Conservation (phyloP, 495 filamentous ascomycete genomes). For the Aspergillus campestris region DNA sequence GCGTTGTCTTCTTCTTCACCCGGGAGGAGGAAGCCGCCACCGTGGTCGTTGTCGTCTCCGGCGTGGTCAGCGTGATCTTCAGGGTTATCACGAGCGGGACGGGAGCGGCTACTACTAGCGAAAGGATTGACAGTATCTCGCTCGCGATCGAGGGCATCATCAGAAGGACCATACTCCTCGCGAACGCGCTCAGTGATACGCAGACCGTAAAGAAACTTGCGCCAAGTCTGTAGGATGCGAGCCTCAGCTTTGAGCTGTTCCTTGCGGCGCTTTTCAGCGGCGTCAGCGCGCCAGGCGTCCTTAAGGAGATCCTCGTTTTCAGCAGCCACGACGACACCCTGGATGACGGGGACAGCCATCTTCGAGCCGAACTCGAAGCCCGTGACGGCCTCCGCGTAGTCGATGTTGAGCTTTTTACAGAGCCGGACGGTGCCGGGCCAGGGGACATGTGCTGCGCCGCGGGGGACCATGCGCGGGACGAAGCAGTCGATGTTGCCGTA, state of each 20-base stretch:
- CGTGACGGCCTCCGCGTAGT: constrained; percentile 89
- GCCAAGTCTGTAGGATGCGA: constrained; percentile 67
- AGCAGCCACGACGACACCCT: constrained; percentile 79
- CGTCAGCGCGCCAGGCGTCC: constrained; percentile 76
- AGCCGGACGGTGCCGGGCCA: constrained; percentile 66
- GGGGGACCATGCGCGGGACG: constrained; percentile 84
- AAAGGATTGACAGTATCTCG: constrained; percentile 34
- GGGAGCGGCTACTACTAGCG: constrained; percentile 6
- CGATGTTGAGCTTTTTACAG: constrained; percentile 75
- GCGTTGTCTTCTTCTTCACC: constrained; percentile 9
- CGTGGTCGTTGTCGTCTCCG: constrained; percentile 19
- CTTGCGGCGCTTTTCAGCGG: constrained; percentile 65
- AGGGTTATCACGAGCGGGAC: neutral
- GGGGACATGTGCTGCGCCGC: constrained; percentile 74
- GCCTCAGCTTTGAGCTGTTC: constrained; percentile 78
- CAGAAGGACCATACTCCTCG: constrained; percentile 65
- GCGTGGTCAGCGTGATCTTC: no score
- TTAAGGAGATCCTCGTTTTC: constrained; percentile 67
- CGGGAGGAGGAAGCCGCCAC: constrained; percentile 28
- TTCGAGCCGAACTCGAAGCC: constrained; percentile 94
- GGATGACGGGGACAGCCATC: constrained; percentile 84
- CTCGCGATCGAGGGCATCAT: constrained; percentile 20
- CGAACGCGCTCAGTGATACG: constrained; percentile 71
- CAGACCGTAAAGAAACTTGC: constrained; percentile 77
- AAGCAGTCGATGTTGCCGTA: constrained; percentile 98